phyloP scores from a whole-genome alignment of 2,329 filamentous ascomycete species.

The Raffaelea ambrosiae region DNA sequence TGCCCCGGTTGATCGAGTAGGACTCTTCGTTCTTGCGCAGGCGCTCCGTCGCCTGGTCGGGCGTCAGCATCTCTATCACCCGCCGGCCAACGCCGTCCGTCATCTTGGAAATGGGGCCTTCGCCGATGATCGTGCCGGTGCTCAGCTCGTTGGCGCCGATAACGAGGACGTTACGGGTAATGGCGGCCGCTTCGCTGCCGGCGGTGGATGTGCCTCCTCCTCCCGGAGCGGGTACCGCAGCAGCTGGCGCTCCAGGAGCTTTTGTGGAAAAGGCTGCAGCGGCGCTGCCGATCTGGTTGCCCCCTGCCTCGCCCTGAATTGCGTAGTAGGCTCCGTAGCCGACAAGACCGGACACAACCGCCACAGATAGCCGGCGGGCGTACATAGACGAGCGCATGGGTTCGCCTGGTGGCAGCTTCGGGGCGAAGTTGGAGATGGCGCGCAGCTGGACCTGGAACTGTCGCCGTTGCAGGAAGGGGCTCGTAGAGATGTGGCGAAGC shows the following conservation, averaged over 20 bases:
- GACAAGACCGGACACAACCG: slow-evolving; percentile 61
- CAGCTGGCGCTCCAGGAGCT: slow-evolving; percentile 12
- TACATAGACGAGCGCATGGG: slow-evolving; percentile 66
- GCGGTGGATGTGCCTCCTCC: not conserved
- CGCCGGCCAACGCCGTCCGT: slow-evolving; percentile 76
- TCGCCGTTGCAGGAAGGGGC: slow-evolving; percentile 9
- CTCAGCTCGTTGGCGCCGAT: slow-evolving; percentile 88
- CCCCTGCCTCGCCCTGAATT: slow-evolving; percentile 38
- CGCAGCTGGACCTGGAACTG: too few relatives aligned
- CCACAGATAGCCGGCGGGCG: slow-evolving; percentile 57
- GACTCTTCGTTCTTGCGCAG: slow-evolving; percentile 85
- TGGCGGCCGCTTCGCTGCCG: not conserved
- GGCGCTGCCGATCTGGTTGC: not conserved
- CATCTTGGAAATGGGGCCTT: slow-evolving; percentile 80
- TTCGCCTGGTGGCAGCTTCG: slow-evolving; percentile 20
- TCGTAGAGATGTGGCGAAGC: slow-evolving; percentile 31
- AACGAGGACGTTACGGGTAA: slow-evolving; percentile 63
- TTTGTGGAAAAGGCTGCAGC: slow-evolving; percentile 5
- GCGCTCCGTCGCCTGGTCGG: slow-evolving; percentile 87
- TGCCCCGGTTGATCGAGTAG: slow-evolving; percentile 78
- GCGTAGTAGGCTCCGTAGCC: slow-evolving; percentile 72
- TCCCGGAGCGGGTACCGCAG: not conserved
- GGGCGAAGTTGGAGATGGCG: too few relatives aligned
- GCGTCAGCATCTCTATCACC: slow-evolving; percentile 91
- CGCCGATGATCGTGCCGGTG: slow-evolving; percentile 75